Conservation (phyloP, 352 stramenopile genomes). For the Phytophthora vignae region DNA sequence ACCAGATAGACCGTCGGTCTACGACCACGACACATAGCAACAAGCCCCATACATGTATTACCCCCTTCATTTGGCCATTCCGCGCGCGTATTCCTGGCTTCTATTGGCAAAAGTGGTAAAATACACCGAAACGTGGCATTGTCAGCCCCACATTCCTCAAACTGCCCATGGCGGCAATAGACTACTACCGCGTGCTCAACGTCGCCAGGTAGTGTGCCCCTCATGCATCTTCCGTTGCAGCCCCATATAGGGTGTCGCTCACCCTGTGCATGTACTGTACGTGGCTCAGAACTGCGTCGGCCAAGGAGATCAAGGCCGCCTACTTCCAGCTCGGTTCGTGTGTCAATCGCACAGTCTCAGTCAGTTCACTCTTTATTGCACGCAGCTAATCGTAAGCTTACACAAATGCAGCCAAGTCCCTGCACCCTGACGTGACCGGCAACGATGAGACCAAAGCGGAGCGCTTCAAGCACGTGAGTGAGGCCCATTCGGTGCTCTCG, state of each 20-base stretch:
- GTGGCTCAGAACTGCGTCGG: slow-evolving; percentile 50
- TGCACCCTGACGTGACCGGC: slow-evolving; percentile 88
- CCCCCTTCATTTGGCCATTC: background rate
- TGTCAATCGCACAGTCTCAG: background rate
- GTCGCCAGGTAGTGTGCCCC: slow-evolving; percentile 56
- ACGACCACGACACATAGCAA: slow-evolving; percentile 14
- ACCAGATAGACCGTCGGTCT: slow-evolving; percentile 27
- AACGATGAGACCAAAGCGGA: slow-evolving; percentile 85
- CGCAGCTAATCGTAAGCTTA: slow-evolving; percentile 5
- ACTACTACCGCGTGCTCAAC: slow-evolving; percentile 88
- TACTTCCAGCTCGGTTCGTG: slow-evolving; percentile 77
- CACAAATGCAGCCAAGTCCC: slow-evolving; percentile 58
- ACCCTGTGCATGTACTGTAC: background rate
- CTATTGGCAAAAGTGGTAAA: background rate
- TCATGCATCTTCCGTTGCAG: background rate
- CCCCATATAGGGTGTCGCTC: background rate
- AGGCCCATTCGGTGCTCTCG: slow-evolving; percentile 82
- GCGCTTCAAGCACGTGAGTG: slow-evolving; percentile 86
- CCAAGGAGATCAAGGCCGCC: slow-evolving; percentile 83
- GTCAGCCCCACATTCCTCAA: slow-evolving; percentile 6
- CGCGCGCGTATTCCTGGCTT: background rate
- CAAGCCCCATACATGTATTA: slow-evolving; percentile 22
- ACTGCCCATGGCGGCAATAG: slow-evolving; percentile 43
- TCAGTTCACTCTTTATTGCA: background rate
- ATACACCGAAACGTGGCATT: background rate